Evolutionary conservation across 2,329 filamentous ascomycete species (phyloP), one percentile per base, ranked within the genome.

Genomic region (Fusarium kyushuense): DNA sequence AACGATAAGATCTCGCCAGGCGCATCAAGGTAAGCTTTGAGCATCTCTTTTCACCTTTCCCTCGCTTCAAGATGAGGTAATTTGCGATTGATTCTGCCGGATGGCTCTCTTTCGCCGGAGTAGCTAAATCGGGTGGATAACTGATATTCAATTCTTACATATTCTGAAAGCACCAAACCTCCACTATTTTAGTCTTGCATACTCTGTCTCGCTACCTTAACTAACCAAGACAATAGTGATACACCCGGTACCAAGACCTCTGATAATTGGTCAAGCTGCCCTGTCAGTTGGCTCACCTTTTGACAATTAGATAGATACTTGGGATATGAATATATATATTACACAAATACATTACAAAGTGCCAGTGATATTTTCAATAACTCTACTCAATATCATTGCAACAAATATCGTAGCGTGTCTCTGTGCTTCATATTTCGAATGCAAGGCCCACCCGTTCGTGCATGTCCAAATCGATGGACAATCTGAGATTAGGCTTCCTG

Each of bases 81-180:
- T 97, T 97, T 97, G 94, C 94, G 94, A 95, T 95, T 96, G 94
- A 97, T 91, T 87, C 85, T 83, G 80, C 81, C 81, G 84, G 89
- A 89, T 94, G 93, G 93, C 86, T 84, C 92, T 89, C 93, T 91
- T 79, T 82, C 91, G 94, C 94, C 94, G 88, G 94, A 89, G 92
- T 86, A 84, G 91, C 90, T 86, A 90, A 90, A 94, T 90, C 90
- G 85, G 83, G 78, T 82, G 83, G 86, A 83, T 79, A 87, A 80
- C 84, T 97, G 94, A 97, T 92, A 96, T 92, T 94, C 82, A 90
- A 78, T 89, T 95, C 94, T 97, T 97, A 97, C 94, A 97, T 97
- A 97, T 97, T 93, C 94, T 97, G 94, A 97, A 64, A 59, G 69
- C 62, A 63, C 47, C 49, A 40, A 57, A 43, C 41, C 35, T 63